Evolutionary conservation across 352 stramenopile species (phyloP).

Genomic region (Globisporangium heterothallicum): DNA sequence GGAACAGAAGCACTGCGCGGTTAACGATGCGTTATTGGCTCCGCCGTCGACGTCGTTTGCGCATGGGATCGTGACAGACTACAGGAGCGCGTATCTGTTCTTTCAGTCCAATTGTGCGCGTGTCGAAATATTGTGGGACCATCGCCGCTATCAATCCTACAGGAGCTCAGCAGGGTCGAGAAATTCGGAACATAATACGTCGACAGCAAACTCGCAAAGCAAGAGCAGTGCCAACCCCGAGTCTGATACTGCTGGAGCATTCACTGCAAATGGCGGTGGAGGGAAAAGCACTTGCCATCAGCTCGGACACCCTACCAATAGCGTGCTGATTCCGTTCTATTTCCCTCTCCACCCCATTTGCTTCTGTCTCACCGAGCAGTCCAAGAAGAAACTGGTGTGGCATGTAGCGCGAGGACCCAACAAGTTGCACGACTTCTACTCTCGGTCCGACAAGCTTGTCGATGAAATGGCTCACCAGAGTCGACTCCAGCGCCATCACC

Average conservation of each 20-base stretch:
- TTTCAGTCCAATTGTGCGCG: conserved; percentile 61
- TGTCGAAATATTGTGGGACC: conserved; percentile 69
- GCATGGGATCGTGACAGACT: conserved; percentile 17
- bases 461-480: conserved; percentile 74
- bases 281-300: not conserved
- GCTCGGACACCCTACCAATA: not conserved
- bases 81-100: conserved; percentile 48
- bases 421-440: conserved; percentile 68
- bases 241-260: not conserved
- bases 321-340: conserved; percentile 51
- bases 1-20: not conserved
- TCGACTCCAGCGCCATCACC: conserved; percentile 26
- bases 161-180: not conserved
- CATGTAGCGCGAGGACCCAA: conserved; percentile 48
- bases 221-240: not conserved
- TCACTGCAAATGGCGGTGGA: not conserved
- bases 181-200: not conserved
- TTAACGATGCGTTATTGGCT: not conserved
- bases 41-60: conserved; percentile 2
- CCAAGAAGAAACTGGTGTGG: conserved; percentile 67
- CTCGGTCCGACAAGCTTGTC: conserved; percentile 56
- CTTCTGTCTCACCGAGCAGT: conserved; percentile 65
- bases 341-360: conserved; percentile 74
- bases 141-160: conserved; percentile 6
- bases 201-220: not conserved